phyloP scores from a whole-genome alignment of 2,329 filamentous ascomycete species.

The Raffaelea arxii region DNA sequence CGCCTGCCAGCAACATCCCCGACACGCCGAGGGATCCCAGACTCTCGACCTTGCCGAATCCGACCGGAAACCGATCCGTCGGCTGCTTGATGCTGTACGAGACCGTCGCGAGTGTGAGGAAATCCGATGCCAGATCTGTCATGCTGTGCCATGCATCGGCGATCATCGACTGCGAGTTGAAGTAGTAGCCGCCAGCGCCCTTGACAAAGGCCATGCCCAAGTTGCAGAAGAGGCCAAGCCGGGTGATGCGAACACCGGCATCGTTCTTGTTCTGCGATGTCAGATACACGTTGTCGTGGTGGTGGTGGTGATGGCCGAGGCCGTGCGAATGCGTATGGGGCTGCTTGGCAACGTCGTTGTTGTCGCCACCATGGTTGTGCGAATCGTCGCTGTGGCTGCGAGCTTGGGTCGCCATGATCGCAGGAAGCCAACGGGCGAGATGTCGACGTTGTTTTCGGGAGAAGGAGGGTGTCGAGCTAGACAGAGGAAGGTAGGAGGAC shows the following conservation, averaged over 20 bases:
- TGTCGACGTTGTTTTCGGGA: slow-evolving; percentile 10
- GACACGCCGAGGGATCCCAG: slow-evolving; percentile 89
- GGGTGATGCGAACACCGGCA: slow-evolving; percentile 86
- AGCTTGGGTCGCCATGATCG: slow-evolving; percentile 17
- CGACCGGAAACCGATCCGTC: slow-evolving; percentile 72
- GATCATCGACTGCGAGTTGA: slow-evolving; percentile 88
- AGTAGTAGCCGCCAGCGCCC: slow-evolving; percentile 82
- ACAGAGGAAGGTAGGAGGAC: neutral
- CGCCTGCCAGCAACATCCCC: slow-evolving; percentile 78
- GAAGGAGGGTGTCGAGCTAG: slow-evolving; percentile 1
- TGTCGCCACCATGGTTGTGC: slow-evolving; percentile 40
- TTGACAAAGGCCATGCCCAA: slow-evolving; percentile 91
- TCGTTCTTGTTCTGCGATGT: slow-evolving; percentile 79
- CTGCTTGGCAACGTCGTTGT: slow-evolving; percentile 47
- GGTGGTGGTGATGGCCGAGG: slow-evolving; percentile 59
- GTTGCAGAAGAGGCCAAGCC: slow-evolving; percentile 81
- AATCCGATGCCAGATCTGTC: slow-evolving; percentile 88
- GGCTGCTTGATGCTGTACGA: slow-evolving; percentile 86
- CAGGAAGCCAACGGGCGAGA: slow-evolving; percentile 15
- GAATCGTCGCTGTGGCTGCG: slow-evolving; percentile 31
- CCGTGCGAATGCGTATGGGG: slow-evolving; percentile 40
- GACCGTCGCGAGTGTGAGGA: slow-evolving; percentile 88
- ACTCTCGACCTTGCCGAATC: slow-evolving; percentile 97
- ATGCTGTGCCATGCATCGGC: slow-evolving; percentile 94
- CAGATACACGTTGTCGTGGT: slow-evolving; percentile 78